These are phyloP conservation scores for Sideroxylon spinosum DNA, from an alignment of 179 eudicot genomes.

Conservation along the genomic window DNA sequence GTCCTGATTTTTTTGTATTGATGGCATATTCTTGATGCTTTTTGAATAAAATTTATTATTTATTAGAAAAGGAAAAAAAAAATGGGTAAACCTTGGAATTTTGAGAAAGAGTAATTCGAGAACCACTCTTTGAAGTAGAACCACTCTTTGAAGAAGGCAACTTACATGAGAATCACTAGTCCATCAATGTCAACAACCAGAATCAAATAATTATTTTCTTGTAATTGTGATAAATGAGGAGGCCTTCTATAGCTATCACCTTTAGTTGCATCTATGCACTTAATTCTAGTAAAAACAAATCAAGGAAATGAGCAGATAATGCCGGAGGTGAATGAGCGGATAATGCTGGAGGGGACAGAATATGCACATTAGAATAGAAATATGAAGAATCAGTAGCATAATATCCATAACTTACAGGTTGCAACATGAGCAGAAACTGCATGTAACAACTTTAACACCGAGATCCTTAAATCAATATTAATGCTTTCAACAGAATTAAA, in stretches of 20 bases:
- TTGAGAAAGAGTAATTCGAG: not conserved
- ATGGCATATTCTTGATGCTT: too few species aligned
- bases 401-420: not conserved
- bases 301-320: not conserved
- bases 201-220: not conserved
- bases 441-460: not conserved
- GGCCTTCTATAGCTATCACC: not conserved
- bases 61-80: too few species aligned
- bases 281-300: not conserved
- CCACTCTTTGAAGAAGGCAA: not conserved
- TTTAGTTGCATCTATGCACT: not conserved
- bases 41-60: too few species aligned
- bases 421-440: not conserved
- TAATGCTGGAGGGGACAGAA: not conserved
- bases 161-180: not conserved
- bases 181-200: not conserved
- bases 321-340: not conserved
- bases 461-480: not conserved
- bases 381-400: constrained; percentile 1
- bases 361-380: not conserved
- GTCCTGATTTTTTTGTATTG: too few species aligned
- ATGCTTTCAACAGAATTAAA: not conserved
- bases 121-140: not conserved
- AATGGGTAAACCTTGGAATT: not conserved
- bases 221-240: not conserved